Evolutionary conservation across 257 asterid species (phyloP).

Genomic region (Salvia miltiorrhiza): DNA sequence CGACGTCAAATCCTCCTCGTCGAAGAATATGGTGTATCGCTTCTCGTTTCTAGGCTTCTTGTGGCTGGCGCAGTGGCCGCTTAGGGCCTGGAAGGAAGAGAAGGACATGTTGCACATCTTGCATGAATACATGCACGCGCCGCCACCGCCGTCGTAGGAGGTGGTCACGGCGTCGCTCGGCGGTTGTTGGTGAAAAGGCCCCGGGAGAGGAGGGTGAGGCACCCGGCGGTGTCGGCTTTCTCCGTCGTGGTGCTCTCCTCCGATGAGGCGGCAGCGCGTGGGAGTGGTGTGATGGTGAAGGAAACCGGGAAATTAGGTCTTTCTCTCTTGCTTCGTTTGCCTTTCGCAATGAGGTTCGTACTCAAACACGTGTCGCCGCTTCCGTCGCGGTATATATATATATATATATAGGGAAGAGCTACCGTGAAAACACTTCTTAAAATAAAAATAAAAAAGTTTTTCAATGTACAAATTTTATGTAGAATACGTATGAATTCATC

Average conservation of each 20-base stretch:
- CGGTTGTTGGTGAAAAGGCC: conserved; percentile 18
- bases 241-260: conserved; percentile 44
- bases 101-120: conserved; percentile 59
- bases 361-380: conserved; percentile 6
- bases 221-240: conserved; percentile 57
- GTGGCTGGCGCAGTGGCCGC: conserved; percentile 80
- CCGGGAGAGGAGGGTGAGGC: conserved; percentile 51
- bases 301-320: conserved; percentile 45
- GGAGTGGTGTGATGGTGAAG: conserved; percentile 27
- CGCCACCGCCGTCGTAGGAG: neutral
- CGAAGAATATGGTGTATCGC: conserved; percentile 13
- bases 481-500: too few relatives aligned
- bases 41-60: conserved; percentile 44
- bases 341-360: conserved; percentile 37
- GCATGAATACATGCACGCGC: conserved; percentile 44
- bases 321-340: conserved; percentile 52
- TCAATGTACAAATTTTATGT: too few relatives aligned
- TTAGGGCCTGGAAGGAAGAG: conserved; percentile 67
- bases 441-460: too few relatives aligned
- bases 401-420: too few relatives aligned
- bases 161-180: neutral
- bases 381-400: conserved; percentile 39
- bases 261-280: conserved; percentile 13
- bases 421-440: too few relatives aligned
- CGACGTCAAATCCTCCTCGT: conserved; percentile 44